Percentiles rank a stretch among this genome's conserved stretches.
phyloP scores from a whole-genome alignment of 2,329 filamentous ascomycete species.

The Simplicillium aogashimaense region DNA sequence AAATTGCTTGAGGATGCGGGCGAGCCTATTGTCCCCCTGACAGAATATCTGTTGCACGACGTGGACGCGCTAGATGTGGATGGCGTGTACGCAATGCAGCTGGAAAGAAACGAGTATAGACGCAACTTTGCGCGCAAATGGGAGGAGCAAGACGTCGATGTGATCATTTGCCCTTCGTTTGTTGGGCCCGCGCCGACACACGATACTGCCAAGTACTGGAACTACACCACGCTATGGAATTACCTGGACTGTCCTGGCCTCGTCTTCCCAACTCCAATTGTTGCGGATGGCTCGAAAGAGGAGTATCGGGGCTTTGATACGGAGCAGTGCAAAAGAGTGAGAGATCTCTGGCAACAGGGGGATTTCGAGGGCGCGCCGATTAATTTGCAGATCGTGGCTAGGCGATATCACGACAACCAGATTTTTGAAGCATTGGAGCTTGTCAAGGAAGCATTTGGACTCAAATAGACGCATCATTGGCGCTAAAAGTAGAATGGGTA shows the following conservation, averaged over 20 bases:
- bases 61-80: slow-evolving; percentile 13
- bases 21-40: slow-evolving; percentile 34
- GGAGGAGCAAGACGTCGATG: slow-evolving; percentile 24
- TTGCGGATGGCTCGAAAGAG: slow-evolving; percentile 16
- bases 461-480: neutral
- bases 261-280: slow-evolving; percentile 22
- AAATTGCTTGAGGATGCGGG: slow-evolving; percentile 22
- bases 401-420: slow-evolving; percentile 22
- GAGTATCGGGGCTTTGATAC: slow-evolving; percentile 12
- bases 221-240: slow-evolving; percentile 26
- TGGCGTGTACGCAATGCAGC: slow-evolving; percentile 15
- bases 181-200: slow-evolving; percentile 25
- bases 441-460: slow-evolving; percentile 8
- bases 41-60: slow-evolving; percentile 25
- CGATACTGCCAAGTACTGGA: slow-evolving; percentile 24
- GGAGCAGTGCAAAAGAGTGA: slow-evolving; percentile 18
- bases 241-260: slow-evolving; percentile 25
- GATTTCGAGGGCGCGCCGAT: slow-evolving; percentile 23
- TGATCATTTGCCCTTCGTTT: slow-evolving; percentile 23
- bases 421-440: slow-evolving; percentile 18
- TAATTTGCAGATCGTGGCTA: slow-evolving; percentile 20
- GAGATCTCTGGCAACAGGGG: slow-evolving; percentile 18
- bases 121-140: slow-evolving; percentile 21
- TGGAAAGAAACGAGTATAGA: slow-evolving; percentile 20
- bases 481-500: neutral